These are phyloP conservation scores for Anthoceros angustus DNA, from an alignment of 225 moss, liverwort and hornwort species.

Conservation along the genomic window DNA sequence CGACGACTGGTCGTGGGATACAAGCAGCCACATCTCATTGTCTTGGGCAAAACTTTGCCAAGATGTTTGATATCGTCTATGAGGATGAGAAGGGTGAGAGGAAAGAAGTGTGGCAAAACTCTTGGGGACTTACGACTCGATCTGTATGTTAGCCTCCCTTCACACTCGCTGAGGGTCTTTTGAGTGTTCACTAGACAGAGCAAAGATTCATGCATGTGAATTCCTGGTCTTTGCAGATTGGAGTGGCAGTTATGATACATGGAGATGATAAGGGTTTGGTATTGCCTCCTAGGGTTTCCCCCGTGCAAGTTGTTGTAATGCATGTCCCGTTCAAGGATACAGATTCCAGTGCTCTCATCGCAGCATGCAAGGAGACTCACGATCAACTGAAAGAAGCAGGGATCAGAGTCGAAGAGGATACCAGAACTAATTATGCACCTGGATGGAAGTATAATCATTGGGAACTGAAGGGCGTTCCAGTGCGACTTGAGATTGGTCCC, in stretches of 20 bases:
- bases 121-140: slow-evolving; percentile 96
- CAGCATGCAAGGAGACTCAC: slow-evolving; percentile 44
- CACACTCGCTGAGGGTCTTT: neutral
- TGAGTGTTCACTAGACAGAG: neutral
- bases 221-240: slow-evolving; percentile 31
- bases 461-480: slow-evolving; percentile 87
- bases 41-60: slow-evolving; percentile 88
- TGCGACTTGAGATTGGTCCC: slow-evolving; percentile 75
- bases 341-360: slow-evolving; percentile 34
- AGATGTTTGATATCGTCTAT: slow-evolving; percentile 77
- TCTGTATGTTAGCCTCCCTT: slow-evolving; percentile 24
- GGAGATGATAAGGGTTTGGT: slow-evolving; percentile 87
- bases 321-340: slow-evolving; percentile 54
- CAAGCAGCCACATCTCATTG: slow-evolving; percentile 90
- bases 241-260: slow-evolving; percentile 95
- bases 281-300: slow-evolving; percentile 77
- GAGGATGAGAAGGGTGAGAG: slow-evolving; percentile 54
- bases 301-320: slow-evolving; percentile 68
- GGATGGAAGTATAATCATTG: slow-evolving; percentile 85
- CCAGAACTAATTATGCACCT: slow-evolving; percentile 47
- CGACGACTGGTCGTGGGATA: slow-evolving; percentile 74
- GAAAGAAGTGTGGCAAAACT: slow-evolving; percentile 95
- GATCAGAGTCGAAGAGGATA: slow-evolving; percentile 68
- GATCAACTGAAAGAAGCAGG: slow-evolving; percentile 42
- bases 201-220: neutral